Evolutionary conservation across 495 filamentous ascomycete genomes (phyloP).

Genomic region (Podospora didyma): DNA sequence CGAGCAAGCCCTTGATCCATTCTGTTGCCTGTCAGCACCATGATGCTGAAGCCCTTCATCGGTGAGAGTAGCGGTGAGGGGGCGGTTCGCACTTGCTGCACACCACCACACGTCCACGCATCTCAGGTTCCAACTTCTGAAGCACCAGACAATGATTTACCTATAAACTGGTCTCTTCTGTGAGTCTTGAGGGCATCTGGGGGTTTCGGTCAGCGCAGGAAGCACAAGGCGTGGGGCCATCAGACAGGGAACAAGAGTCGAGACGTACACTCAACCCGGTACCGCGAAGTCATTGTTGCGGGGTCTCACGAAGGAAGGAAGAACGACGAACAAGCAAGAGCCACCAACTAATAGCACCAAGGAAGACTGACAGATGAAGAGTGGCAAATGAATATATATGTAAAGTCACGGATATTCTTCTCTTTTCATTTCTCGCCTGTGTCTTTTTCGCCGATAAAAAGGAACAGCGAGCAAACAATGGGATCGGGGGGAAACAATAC

Average conservation of each 20-base stretch:
- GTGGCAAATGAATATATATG: no score
- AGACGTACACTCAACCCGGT: constrained; percentile 78
- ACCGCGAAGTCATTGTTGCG: constrained; percentile 76
- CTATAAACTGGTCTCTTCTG: constrained; percentile 76
- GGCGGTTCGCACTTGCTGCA: neutral
- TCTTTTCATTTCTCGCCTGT: no score
- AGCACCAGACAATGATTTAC: constrained; percentile 34
- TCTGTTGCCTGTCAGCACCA: constrained; percentile 32
- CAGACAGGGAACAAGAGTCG: neutral
- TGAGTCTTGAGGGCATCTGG: constrained; percentile 87
- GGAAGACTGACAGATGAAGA: no score
- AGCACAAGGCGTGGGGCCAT: neutral
- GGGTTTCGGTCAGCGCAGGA: constrained; percentile 4
- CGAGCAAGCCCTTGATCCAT: constrained; percentile 77
- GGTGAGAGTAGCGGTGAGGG: constrained; percentile 10
- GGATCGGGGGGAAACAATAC: no score
- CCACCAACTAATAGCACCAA: no score
- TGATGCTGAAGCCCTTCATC: no score
- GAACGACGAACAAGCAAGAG: no score
- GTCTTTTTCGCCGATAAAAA: no score
- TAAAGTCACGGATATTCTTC: no score
- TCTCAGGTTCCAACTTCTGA: neutral
- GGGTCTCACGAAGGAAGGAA: neutral
- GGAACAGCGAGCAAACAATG: no score
- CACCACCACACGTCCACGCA: neutral